Conservation (phyloP, 139 green algal species). For the Haematococcus lacustris region DNA sequence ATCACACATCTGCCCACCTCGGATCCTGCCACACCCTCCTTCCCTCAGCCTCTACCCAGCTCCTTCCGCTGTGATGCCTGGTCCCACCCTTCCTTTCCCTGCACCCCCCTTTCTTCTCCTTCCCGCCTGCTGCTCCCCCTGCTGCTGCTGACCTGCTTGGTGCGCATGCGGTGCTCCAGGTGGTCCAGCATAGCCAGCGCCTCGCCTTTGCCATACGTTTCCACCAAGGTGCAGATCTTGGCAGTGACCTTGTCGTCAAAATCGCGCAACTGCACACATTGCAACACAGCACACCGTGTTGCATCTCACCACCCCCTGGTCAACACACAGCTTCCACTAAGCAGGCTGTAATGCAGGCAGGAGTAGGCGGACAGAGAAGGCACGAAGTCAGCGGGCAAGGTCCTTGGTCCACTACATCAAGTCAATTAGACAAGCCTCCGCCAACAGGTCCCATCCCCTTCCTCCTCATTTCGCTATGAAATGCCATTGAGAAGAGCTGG, state of each 20-base stretch:
- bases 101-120: too few relatives aligned
- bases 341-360: neutral
- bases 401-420: neutral
- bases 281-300: neutral
- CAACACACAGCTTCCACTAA: neutral
- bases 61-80: too few relatives aligned
- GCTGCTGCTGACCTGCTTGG: slow-evolving; percentile 13
- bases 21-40: too few relatives aligned
- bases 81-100: too few relatives aligned
- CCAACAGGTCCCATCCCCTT: neutral
- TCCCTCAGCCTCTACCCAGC: too few relatives aligned
- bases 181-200: slow-evolving; percentile 22
- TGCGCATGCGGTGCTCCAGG: slow-evolving; percentile 23
- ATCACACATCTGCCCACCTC: too few relatives aligned
- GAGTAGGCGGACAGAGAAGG: neutral
- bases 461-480: neutral
- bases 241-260: slow-evolving; percentile 24
- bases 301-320: neutral
- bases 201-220: slow-evolving; percentile 7
- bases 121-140: too few relatives aligned
- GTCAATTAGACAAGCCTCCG: neutral
- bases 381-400: neutral
- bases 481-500: neutral
- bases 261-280: slow-evolving; percentile 12
- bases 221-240: slow-evolving; percentile 19